These are phyloP conservation scores for Picea abies DNA, from an alignment of 83 land plant species.

Conservation along the genomic window DNA sequence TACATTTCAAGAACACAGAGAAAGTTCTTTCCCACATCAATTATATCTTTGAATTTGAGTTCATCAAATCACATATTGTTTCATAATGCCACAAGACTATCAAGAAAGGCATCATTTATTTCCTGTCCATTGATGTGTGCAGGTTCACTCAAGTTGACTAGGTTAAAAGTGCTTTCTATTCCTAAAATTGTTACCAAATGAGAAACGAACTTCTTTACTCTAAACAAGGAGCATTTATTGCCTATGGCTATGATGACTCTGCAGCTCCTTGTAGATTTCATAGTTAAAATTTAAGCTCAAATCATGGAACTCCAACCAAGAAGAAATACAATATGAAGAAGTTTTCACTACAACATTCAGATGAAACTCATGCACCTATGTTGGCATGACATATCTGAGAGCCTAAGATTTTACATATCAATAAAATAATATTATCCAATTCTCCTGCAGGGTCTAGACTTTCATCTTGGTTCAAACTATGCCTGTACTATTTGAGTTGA, in stretches of 20 bases:
- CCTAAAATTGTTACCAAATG: slow-evolving; percentile 29
- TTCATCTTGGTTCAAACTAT: too few species aligned
- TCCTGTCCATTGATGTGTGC: too few species aligned
- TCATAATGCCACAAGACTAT: slow-evolving; percentile 49
- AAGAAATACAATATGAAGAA: slow-evolving; percentile 36
- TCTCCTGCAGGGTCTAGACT: too few species aligned
- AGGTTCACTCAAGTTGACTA: slow-evolving; percentile 59
- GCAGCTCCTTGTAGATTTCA: slow-evolving; percentile 26
- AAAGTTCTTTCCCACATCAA: too few species aligned
- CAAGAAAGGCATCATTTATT: slow-evolving; percentile 60
- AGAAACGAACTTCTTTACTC: slow-evolving; percentile 60
- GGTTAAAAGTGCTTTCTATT: slow-evolving; percentile 30
- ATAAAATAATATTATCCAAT: too few species aligned
- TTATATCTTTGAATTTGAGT: too few species aligned
- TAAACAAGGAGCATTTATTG: slow-evolving; percentile 48
- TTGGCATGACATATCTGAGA: too few species aligned
- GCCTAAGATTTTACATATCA: too few species aligned
- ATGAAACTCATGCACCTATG: slow-evolving; percentile 1
- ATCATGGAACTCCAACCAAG: background rate
- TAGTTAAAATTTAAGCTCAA: slow-evolving; percentile 8
- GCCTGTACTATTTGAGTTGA: too few species aligned
- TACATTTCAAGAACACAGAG: too few species aligned
- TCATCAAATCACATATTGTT: slow-evolving; percentile 35
- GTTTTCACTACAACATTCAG: slow-evolving; percentile 48
- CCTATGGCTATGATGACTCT: slow-evolving; percentile 37